Evolutionary conservation across 805 yeast genomes (phyloP).

Genomic region (Starmerella bacillaris): DNA sequence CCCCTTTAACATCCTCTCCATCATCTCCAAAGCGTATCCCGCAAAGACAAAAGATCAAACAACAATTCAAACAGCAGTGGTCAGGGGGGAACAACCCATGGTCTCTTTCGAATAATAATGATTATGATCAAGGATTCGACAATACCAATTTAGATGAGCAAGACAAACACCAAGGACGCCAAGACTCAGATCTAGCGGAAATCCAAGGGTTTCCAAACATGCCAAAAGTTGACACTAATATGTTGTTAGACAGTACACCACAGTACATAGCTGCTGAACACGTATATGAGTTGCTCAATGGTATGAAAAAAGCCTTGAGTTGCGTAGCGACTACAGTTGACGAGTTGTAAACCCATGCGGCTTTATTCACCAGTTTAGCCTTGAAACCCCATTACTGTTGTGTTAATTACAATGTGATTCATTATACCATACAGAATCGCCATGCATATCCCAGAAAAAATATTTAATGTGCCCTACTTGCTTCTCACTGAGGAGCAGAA

Average conservation of each 20-base stretch:
- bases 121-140: background rate
- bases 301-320: slow-evolving; percentile 17
- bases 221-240: slow-evolving; percentile 23
- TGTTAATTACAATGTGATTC: too few species aligned
- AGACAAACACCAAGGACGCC: background rate
- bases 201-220: slow-evolving; percentile 18
- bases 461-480: too few species aligned
- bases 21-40: slow-evolving; percentile 8
- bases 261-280: slow-evolving; percentile 21
- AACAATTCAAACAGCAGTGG: slow-evolving; percentile 2
- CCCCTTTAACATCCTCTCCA: slow-evolving; percentile 4
- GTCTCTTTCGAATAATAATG: background rate
- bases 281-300: slow-evolving; percentile 20
- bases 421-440: too few species aligned
- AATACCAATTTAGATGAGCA: background rate
- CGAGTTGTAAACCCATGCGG: background rate
- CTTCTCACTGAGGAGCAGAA: too few species aligned
- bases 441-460: too few species aligned
- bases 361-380: too few species aligned
- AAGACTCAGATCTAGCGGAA: too few species aligned
- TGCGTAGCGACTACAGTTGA: slow-evolving; percentile 8
- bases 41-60: slow-evolving; percentile 1
- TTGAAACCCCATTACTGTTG: too few species aligned
- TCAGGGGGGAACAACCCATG: background rate
- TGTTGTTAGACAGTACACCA: slow-evolving; percentile 26